Evolutionary conservation across 2,329 filamentous ascomycete species (phyloP), one percentile per base, ranked within the genome.

Genomic region (Scedosporium aurantiacum): DNA sequence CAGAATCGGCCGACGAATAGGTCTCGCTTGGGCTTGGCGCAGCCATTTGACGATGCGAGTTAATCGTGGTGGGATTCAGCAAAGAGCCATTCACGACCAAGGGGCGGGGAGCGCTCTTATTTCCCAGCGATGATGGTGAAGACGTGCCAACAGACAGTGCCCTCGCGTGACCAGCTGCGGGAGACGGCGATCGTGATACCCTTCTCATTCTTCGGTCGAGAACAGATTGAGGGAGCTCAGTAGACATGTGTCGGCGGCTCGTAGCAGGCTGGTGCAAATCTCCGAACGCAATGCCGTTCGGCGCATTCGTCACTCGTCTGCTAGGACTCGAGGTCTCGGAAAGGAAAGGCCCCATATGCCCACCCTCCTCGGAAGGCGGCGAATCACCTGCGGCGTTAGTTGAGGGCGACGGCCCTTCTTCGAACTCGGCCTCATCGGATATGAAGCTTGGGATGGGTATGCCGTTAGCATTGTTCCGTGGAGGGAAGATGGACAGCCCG

Each of bases 131-230:
- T 0, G 75, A 70, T 1, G 76, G 73, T 47, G 72, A 71, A 10
- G 32, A 37, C 23, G 72, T 75, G 3, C 73, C 76, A 0, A 72
- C 66, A 0, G 79, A 78, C 37, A 75, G 74, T 1, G 75, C 74
- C 57, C 79, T 76, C 52, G 72, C 70, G 62, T 82, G 80, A 3
- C 80, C 78, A 1, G 82, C 78, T 1, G 82, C 70, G 0, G 82
- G 81, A 3, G 82, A 85, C 12, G 81, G 82, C 4, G 82, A 84
- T 14, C 81, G 75, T 2, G 81, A 83, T 2, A 77, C 77, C 43
- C 79, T 75, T 65, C 76, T 76, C 70, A 82, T 82, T 45, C 80
- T 72, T 25, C 78, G 74, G 60, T 83, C 80, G 5, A 83, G 72
- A 25, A 83, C 75, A 10, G 77, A 76, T 66, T 82, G 81, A 0